Percentiles rank a stretch among this genome's conserved stretches.
Evolutionary conservation across 345 rosid genomes (phyloP).

Genomic region (Cochlearia excelsa): DNA sequence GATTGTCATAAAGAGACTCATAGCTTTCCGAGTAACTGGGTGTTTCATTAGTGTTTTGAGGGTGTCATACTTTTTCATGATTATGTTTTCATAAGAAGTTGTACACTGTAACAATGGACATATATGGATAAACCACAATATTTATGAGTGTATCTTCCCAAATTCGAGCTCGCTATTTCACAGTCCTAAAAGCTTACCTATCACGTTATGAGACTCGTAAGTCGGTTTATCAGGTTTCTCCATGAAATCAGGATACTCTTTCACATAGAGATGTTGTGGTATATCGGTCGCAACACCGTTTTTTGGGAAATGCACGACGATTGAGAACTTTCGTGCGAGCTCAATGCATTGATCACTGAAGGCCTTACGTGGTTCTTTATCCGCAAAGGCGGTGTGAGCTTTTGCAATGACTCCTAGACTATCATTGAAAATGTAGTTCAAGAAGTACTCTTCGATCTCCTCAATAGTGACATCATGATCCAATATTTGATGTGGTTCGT

Average conservation of each 20-base stretch:
- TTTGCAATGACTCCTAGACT: conserved; percentile 47
- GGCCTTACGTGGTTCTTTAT: conserved; percentile 40
- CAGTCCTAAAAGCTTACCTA: conserved; percentile 59
- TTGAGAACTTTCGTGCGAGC: conserved; percentile 47
- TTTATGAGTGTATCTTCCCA: no score
- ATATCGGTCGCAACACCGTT: conserved; percentile 54
- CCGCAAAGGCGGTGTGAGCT: conserved; percentile 48
- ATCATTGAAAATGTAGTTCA: conserved; percentile 49
- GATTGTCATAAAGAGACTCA: no score
- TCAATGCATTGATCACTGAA: conserved; percentile 38
- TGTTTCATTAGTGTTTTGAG: no score
- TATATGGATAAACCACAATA: no score
- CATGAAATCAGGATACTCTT: conserved; percentile 63
- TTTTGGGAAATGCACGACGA: conserved; percentile 59
- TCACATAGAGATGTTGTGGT: conserved; percentile 36
- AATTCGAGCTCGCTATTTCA: conserved; percentile 38
- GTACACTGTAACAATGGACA: no score
- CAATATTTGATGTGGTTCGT: conserved; percentile 44
- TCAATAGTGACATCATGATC: conserved; percentile 68
- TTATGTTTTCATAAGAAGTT: no score
- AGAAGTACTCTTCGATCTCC: conserved; percentile 58
- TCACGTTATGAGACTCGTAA: conserved; percentile 41
- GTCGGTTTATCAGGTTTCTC: conserved; percentile 46
- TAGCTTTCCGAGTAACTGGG: no score
- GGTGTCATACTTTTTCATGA: no score